Base-by-base conservation (phyloP, 1,284 basidiomycete genomes). In the Cutaneotrichosporon sp. region DNA sequence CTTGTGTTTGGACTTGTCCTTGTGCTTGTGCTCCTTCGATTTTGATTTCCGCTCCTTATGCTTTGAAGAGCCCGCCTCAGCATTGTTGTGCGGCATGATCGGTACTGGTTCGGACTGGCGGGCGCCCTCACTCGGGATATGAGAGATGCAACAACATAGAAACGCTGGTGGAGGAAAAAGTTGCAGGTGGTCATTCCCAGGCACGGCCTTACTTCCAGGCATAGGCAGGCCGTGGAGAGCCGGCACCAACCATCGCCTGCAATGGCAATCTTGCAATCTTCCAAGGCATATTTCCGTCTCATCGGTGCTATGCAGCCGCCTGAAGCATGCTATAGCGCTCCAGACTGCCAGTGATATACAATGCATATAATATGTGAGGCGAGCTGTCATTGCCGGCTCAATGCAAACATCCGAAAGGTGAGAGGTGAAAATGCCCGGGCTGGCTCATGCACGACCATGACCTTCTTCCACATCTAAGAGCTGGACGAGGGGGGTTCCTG, bases 41-140 rank as follows among this genome's bases (percentile, higher is more conserved):
- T 54, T 47, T 37, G 51, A 37, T 37, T 62, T 60, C 47, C 56
- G 61, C 26, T 61, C 50, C 50, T 60, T 58, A 46, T 55, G 53
- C 37, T 61, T 49, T 35, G 65, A 66, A 14, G 63, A 63, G 57
- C 60, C 61, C 8, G 61, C 61, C 41, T 56, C 51, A 23, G 61
- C 63, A 52, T 60, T 59, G 15, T 44, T 30, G 35, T 37, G 39
- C 41, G 56, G 52, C 59, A 60, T 60, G 37, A 55, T 45, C n/a
- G 47, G n/a, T 1, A 20, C 12, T 22, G 8, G n/a, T 9, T 17
- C 26, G 5, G 26, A 30, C 26, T 30, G 26, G 26, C 26, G 10
- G 26, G 5, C 10, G 26, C 26, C 26, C 26, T 30, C 26, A 10
- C 10, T 30, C 10, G 26, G 5, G 26, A 30, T 30, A 10, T 7